Evolutionary conservation across 2,329 filamentous ascomycete species (phyloP), one percentile per base, ranked within the genome.

Genomic region (Botrytis fragariae): DNA sequence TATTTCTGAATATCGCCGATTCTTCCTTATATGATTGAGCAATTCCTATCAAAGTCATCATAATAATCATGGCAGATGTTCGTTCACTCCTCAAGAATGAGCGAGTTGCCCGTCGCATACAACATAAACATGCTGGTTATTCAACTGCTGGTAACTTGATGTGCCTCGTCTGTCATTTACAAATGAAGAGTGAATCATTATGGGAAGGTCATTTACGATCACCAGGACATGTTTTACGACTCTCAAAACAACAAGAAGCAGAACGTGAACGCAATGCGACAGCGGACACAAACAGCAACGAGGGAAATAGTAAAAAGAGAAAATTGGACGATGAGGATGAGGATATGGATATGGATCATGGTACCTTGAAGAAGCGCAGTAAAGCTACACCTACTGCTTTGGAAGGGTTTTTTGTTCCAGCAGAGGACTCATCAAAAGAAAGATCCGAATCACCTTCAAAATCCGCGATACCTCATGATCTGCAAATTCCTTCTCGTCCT

Each of bases 21-120:
- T 45, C 18, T 20, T 45, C 61, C 18, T 29, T 12, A 32, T 1
- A 44, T 32, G 39, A 8, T 25, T 16, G 4, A 12, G 20, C 10
- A 25, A 57, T 29, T 35, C 5, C 7, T 6, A 32, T 3, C 16
- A 20, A 32, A 16, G 57, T 32, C 65, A 32, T 20, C 29, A 48
- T 10, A 67, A 37, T 22, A 59, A 60, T 25, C 42, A 95, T 96
- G 92, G 87, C 93, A 77, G 93, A 97, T 82, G 91, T 93, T 39
- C 91, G 94, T 78, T 89, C 92, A 51, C 88, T 97, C 67, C 87
- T 97, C 73, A 92, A 93, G 78, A 91, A 91, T 79, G 92, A 95
- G 82, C 90, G 93, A 77, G 89, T 90, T 72, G 88, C 91, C 75
- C 90, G 93, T 73, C 89, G 92, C 76, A 90, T 95, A 78, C 87